Conservation (phyloP, 2,329 filamentous ascomycete species). For the Cryoendolithus antarcticus region DNA sequence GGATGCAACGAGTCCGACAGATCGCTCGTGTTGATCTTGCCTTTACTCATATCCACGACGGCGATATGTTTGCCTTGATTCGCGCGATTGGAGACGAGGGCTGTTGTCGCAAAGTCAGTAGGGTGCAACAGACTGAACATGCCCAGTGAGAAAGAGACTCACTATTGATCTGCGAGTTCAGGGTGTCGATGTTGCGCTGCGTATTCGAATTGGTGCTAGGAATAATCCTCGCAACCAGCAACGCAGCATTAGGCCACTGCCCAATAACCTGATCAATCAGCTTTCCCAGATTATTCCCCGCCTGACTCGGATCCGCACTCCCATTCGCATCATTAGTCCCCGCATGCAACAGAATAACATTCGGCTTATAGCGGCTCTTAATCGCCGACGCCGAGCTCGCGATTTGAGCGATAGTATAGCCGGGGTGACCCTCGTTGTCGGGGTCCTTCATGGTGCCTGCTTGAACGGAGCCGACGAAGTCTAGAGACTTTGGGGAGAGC, state of each 20-base stretch:
- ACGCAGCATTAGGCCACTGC: constrained; percentile 5
- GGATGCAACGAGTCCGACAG: constrained; percentile 6
- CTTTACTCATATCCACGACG: constrained; percentile 3
- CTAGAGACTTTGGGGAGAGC: constrained; percentile 3
- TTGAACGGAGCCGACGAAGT: constrained; percentile 5
- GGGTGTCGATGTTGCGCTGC: neutral
- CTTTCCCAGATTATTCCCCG: constrained; percentile 1
- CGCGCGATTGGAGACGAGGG: constrained; percentile 3
- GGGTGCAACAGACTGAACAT: neutral
- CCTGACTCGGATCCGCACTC: constrained; percentile 3
- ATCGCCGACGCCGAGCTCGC: constrained; percentile 2
- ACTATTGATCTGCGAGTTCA: constrained; percentile 4
- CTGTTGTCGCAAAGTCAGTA: neutral
- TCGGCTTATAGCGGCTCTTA: constrained; percentile 1
- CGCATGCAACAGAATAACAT: constrained; percentile 6
- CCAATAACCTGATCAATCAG: constrained; percentile 6
- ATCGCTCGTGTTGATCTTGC: neutral
- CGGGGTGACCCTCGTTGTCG: constrained; percentile 7
- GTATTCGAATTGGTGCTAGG: constrained; percentile 1
- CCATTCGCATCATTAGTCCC: constrained; percentile 6
- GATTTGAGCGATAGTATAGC: constrained; percentile 8
- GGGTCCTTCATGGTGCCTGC: constrained; percentile 7
- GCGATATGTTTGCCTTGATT: constrained; percentile 2
- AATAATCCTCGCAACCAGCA: constrained; percentile 6
- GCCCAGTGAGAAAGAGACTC: too few species aligned